Evolutionary conservation across 257 asterid species (phyloP).

Genomic region (Solanum virginianum): DNA sequence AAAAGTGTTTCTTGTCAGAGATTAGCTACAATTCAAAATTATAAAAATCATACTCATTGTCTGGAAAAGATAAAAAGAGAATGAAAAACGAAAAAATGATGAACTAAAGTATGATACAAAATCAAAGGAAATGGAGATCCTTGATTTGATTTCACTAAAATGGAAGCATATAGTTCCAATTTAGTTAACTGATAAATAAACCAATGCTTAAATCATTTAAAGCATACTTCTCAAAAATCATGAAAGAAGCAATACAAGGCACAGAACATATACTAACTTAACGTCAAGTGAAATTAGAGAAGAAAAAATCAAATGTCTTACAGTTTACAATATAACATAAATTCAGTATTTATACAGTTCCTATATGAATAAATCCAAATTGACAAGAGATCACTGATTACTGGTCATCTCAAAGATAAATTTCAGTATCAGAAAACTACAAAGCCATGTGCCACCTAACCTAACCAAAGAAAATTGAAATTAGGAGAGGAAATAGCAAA

Average conservation of each 20-base stretch:
- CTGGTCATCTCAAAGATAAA: neutral
- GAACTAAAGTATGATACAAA: neutral
- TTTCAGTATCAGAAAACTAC: neutral
- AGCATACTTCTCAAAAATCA: neutral
- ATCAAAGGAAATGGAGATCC: neutral
- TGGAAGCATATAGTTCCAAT: neutral
- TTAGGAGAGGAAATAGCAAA: neutral
- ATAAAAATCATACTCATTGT: neutral
- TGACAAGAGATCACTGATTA: neutral
- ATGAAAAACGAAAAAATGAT: neutral
- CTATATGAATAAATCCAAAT: neutral
- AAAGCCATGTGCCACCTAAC: neutral
- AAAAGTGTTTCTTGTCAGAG: neutral
- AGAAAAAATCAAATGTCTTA: neutral
- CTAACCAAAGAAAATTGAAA: neutral
- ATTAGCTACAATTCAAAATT: neutral
- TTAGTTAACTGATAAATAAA: neutral
- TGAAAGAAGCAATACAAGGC: neutral
- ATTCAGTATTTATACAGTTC: neutral
- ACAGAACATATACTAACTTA: neutral
- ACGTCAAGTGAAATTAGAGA: neutral
- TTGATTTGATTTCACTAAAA: neutral
- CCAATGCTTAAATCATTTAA: neutral
- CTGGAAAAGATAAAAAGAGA: neutral
- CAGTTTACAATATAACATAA: neutral